These are phyloP conservation scores for Ceratocystis papillata DNA, from an alignment of 2,329 filamentous ascomycete species.

Conservation along the genomic window DNA sequence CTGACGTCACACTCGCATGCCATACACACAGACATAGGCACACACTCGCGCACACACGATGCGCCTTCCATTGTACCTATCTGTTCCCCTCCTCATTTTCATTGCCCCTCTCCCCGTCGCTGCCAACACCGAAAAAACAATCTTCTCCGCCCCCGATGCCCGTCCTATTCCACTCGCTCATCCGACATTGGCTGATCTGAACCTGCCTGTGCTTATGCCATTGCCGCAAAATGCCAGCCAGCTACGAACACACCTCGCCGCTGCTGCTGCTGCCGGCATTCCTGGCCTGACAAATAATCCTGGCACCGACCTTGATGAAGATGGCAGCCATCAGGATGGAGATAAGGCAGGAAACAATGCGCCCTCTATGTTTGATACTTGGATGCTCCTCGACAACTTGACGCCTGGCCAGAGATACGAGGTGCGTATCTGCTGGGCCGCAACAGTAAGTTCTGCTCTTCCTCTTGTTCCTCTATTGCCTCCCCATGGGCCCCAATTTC, in stretches of 20 bases:
- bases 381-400: constrained; percentile 66
- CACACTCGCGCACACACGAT: neutral
- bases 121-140: constrained; percentile 83
- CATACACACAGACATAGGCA: too few relatives aligned
- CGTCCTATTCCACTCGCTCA: constrained; percentile 44
- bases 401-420: constrained; percentile 71
- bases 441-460: constrained; percentile 54
- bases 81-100: constrained; percentile 25
- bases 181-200: constrained; percentile 40
- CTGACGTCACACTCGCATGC: too few relatives aligned
- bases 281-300: too few relatives aligned
- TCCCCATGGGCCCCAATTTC: neutral
- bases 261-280: constrained; percentile 28
- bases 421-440: constrained; percentile 84
- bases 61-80: constrained; percentile 7
- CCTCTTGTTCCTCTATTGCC: neutral
- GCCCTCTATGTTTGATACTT: constrained; percentile 54
- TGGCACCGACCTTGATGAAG: too few relatives aligned
- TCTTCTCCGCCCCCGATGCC: constrained; percentile 64
- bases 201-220: constrained; percentile 55
- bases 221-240: constrained; percentile 33
- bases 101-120: constrained; percentile 23
- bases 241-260: constrained; percentile 55
- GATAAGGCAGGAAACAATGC: constrained; percentile 27
- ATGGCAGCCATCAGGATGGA: too few relatives aligned